phyloP scores from a whole-genome alignment of 306 rosid genomes.

The Styphnolobium japonicum region DNA sequence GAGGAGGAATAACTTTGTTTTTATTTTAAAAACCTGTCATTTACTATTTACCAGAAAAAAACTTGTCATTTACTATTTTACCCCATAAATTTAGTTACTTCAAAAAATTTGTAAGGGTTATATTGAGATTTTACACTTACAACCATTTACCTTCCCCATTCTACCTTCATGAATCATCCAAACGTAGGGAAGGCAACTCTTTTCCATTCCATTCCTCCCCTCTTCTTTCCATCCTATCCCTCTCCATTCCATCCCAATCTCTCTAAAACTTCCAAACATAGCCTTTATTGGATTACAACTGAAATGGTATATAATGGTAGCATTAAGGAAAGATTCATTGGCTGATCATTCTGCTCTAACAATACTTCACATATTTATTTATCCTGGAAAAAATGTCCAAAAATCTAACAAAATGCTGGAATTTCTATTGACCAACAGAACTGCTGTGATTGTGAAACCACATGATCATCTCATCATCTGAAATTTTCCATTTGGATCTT shows the following conservation, averaged over 20 bases:
- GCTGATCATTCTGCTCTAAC: not conserved
- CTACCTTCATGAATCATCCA: too few relatives aligned
- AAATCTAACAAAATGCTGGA: not conserved
- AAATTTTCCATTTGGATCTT: slow-evolving; percentile 6
- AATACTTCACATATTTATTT: not conserved
- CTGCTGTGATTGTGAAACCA: not conserved
- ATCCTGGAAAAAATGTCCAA: not conserved
- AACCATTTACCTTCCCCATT: too few relatives aligned
- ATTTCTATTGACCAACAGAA: not conserved
- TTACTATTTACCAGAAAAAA: not conserved
- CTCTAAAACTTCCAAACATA: too few relatives aligned
- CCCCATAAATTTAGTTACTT: too few relatives aligned
- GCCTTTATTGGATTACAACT: not conserved
- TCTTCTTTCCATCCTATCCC: too few relatives aligned
- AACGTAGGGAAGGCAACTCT: too few relatives aligned
- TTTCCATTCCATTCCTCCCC: too few relatives aligned
- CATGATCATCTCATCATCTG: slow-evolving; percentile 5
- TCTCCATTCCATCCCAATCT: too few relatives aligned
- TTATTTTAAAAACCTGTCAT: not conserved
- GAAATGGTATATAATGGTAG: not conserved
- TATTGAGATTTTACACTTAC: too few relatives aligned
- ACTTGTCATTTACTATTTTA: too few relatives aligned
- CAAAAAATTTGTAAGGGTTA: too few relatives aligned
- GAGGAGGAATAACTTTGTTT: not conserved
- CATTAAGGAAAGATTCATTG: not conserved